A percentile compares a stretch with the other conserved stretches of the same genome.
Conservation (phyloP, 345 rosid species). For the Mercurialis annua region DNA sequence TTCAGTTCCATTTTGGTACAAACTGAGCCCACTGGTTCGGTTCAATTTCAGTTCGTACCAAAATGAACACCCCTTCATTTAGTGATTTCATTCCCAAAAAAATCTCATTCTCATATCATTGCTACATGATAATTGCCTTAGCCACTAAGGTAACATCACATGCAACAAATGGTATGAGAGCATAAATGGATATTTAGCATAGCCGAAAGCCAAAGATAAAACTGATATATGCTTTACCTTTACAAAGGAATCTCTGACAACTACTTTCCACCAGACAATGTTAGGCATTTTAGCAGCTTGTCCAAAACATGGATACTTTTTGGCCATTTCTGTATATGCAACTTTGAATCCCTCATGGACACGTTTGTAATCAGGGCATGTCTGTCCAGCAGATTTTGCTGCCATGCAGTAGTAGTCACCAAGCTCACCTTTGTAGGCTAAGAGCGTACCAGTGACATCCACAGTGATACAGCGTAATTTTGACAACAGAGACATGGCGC, state of each 20-base stretch:
- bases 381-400: conserved; percentile 84
- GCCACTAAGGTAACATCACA: not conserved
- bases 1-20: too few species aligned
- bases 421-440: conserved; percentile 97
- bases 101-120: not conserved
- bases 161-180: not conserved
- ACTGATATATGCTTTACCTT: conserved; percentile 39
- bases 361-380: conserved; percentile 92
- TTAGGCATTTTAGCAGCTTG: conserved; percentile 79
- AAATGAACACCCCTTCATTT: not conserved
- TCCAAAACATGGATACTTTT: conserved; percentile 88
- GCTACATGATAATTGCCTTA: not conserved
- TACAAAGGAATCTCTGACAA: conserved; percentile 78
- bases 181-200: not conserved
- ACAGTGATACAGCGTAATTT: conserved; percentile 76
- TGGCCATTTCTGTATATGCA: conserved; percentile 89
- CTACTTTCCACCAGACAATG: conserved; percentile 88
- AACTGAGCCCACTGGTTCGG: too few species aligned
- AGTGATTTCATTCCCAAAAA: not conserved
- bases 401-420: conserved; percentile 99
- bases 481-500: conserved; percentile 59
- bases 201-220: not conserved
- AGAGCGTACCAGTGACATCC: conserved; percentile 95
- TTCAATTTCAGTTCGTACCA: too few species aligned
- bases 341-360: conserved; percentile 87